Evolutionary conservation across 148 eudicot genomes (phyloP), one percentile per base, ranked within the genome.

Genomic region (Chenopodium album): DNA sequence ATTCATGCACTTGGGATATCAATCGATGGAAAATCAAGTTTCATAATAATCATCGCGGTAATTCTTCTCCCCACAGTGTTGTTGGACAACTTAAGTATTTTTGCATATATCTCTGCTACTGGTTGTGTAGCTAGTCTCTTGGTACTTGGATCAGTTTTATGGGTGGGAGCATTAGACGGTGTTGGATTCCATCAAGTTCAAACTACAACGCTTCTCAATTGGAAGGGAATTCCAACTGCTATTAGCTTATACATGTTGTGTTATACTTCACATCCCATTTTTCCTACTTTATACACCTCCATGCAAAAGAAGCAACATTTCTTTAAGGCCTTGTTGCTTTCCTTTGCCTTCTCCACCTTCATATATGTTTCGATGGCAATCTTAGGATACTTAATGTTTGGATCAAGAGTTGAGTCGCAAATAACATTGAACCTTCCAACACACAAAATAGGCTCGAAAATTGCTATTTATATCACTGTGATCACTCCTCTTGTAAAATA

Each of bases 181-280:
- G 67, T 90, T 17, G 90, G 92, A 63, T 90, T 90, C 63, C 80
- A 84, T 12, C 46, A 79, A 41, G 44, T 7, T 41, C 70, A 88
- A 86, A 78, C 90, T 91, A 37, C 87, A 73, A 1, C 44, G 0
- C 44, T 86, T 5, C 13, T 88, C 20, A 82, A 84, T 6, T 88
- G 69, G 87, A 80, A 85, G 2, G 91, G 92, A 31, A 48, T 90
- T 13, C 87, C 89, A 22, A 87, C 83, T 12, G 85, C 91, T 22
- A 84, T 85, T 13, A 90, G 92, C 82, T 84, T 90, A 50, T 90
- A 80, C 31, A 87, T 85, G 0, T 88, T 90, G 50, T 88, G 92
- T 72, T 90, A 87, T 44, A 84, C 90, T n/a, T 88, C 88, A 26
- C 91, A 90, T 88, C 91, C 91, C 3, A 88, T 90, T 81, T 88